Evolutionary conservation across 2,329 filamentous ascomycete genomes (phyloP), one percentile per base, ranked within the genome.

Genomic region (Chalaropsis thielavioides): DNA sequence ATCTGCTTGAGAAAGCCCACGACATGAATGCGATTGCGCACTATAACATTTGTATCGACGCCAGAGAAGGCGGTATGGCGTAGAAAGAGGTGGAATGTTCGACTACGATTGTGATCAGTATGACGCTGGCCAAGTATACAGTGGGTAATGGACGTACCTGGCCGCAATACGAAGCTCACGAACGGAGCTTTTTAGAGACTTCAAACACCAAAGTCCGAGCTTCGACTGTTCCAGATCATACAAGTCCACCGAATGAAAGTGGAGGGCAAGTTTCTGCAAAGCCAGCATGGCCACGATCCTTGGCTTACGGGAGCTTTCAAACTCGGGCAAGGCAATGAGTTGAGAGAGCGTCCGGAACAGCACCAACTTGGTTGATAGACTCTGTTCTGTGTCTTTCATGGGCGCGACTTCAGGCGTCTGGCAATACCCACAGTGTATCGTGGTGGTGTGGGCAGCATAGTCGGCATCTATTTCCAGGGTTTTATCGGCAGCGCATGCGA

Each of bases 91-190:
- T 84, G 79, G 31, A 92, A 72, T 0, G 86, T 83, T 67, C 83
- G 81, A 43, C 84, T 87, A 67, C 17, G 66, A 64, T 7, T 69
- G n/a, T 71, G 13, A 13, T 63, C 40, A 66, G 63, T 60, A 67
- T 41, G 64, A 17, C 6, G 10, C 17, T 15, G 7, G 19, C 40
- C 17, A 13, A 13, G 4, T 51, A 43, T 27, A 60, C 24, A 11
- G 27, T 27, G 3, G 8, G 24, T 17, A 13, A 46, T 49, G 1
- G 8, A 72, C 76, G 71, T 78, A 87, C 78, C 87, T 88, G 66
- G 92, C 88, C 44, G 87, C 87, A 70, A 96, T 83, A 40, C 92
- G 85, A 35, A 97, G 77, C 72, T 97, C 94, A 71, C 92, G 83
- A 22, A 90, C 74, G 1, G 92, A 95, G 73, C 92, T 95, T 68